Evolutionary conservation across 2,329 filamentous ascomycete species (phyloP).

Genomic region (Nemania serpens): DNA sequence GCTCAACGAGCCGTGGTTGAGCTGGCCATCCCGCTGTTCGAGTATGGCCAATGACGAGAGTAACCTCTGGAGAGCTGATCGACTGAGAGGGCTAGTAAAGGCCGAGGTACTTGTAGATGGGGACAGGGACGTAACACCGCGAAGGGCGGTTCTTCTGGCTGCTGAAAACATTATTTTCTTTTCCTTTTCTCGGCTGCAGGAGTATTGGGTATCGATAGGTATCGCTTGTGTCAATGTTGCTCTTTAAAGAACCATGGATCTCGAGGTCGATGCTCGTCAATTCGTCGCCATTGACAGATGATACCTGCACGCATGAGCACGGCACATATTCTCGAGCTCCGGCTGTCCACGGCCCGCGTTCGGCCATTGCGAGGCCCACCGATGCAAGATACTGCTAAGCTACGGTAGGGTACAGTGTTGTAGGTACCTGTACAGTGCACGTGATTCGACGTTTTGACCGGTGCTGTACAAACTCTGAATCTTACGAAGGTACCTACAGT

Average conservation of each 20-base stretch:
- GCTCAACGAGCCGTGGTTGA: slow-evolving; percentile 81
- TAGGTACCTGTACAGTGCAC: neutral
- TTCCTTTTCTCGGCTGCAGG: too few species aligned
- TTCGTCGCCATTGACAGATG: neutral
- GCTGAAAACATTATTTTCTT: slow-evolving; percentile 35
- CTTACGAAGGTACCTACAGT: too few species aligned
- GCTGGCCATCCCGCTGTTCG: slow-evolving; percentile 88
- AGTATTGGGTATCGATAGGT: too few species aligned
- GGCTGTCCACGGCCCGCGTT: slow-evolving; percentile 30
- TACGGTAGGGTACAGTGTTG: too few species aligned
- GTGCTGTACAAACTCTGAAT: too few species aligned
- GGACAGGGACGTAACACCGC: slow-evolving; percentile 32
- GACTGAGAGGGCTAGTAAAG: slow-evolving; percentile 44
- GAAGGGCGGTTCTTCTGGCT: slow-evolving; percentile 37
- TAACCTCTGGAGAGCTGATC: slow-evolving; percentile 67
- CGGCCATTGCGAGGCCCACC: slow-evolving; percentile 20
- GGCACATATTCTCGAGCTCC: slow-evolving; percentile 7
- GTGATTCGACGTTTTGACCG: too few species aligned
- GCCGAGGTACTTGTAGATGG: slow-evolving; percentile 35
- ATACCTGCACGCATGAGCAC: neutral
- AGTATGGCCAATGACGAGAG: slow-evolving; percentile 89
- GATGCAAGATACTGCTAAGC: too few species aligned
- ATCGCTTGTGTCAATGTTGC: too few species aligned
- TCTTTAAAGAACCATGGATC: neutral
- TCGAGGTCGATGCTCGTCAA: slow-evolving; percentile 9